These are phyloP conservation scores for Pyrenophora teres DNA, from an alignment of 2,329 filamentous ascomycete species.

Conservation along the genomic window DNA sequence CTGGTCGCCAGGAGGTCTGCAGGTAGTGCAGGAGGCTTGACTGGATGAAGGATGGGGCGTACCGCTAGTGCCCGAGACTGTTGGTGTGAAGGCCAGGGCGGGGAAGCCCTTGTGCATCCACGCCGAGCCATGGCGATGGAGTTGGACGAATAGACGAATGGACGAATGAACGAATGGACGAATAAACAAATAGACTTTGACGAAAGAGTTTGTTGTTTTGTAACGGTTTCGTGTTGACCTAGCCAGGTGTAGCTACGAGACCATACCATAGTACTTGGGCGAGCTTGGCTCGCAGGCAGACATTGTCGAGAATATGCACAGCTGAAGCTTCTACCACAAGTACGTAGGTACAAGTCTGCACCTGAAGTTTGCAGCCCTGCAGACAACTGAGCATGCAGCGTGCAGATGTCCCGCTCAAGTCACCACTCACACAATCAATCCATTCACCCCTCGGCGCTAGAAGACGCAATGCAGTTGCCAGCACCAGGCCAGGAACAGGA, in stretches of 20 bases:
- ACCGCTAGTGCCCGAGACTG: conserved; percentile 27
- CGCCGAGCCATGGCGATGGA: conserved; percentile 6
- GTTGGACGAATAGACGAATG: not conserved
- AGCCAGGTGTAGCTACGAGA: no score
- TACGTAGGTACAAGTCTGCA: no score
- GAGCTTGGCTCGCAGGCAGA: no score
- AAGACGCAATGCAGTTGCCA: conserved; percentile 16
- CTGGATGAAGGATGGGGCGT: conserved; percentile 13
- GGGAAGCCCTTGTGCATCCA: conserved; percentile 19
- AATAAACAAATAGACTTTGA: not conserved
- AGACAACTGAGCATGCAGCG: not conserved
- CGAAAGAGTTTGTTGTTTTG: not conserved
- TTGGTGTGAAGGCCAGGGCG: conserved; percentile 20
- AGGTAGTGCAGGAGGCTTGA: conserved; percentile 18
- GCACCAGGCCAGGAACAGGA: conserved; percentile 14
- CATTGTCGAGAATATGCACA: no score
- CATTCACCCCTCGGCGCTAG: conserved; percentile 6
- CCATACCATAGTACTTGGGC: no score
- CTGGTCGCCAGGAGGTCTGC: conserved; percentile 30
- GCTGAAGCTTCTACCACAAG: no score
- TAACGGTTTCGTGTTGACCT: no score
- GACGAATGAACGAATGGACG: no score
- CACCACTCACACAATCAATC: not conserved
- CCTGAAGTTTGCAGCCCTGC: not conserved
- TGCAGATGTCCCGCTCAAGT: not conserved